phyloP scores from a whole-genome alignment of 2,329 filamentous ascomycete species.

The Fusarium illudens region DNA sequence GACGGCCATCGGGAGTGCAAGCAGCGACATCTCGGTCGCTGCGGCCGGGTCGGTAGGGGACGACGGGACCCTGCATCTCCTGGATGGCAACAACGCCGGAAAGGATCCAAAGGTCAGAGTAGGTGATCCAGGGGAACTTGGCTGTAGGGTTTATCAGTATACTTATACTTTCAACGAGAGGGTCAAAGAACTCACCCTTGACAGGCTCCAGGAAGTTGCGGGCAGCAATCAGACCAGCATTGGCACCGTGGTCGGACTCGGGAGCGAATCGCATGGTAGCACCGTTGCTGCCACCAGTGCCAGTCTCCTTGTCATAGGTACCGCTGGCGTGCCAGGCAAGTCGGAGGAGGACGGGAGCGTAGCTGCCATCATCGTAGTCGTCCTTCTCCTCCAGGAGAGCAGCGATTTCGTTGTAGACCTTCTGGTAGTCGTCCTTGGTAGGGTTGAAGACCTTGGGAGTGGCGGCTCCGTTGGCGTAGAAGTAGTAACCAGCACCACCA shows the following conservation, averaged over 20 bases:
- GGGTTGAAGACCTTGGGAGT: constrained; percentile 72
- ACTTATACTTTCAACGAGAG: not conserved
- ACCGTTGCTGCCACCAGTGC: constrained; percentile 93
- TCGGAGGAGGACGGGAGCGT: constrained; percentile 88
- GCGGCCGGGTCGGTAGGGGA: constrained; percentile 91
- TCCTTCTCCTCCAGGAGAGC: constrained; percentile 83
- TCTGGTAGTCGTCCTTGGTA: constrained; percentile 89
- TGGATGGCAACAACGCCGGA: constrained; percentile 86
- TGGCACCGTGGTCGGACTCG: constrained; percentile 90
- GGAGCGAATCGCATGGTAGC: constrained; percentile 96
- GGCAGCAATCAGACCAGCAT: constrained; percentile 85
- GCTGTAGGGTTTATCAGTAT: constrained; percentile 34
- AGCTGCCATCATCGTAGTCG: constrained; percentile 96
- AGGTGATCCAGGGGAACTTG: constrained; percentile 93
- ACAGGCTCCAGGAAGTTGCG: constrained; percentile 94
- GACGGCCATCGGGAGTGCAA: constrained; percentile 93
- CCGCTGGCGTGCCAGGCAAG: constrained; percentile 95
- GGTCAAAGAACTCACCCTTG: constrained; percentile 67
- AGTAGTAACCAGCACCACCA: constrained; percentile 72
- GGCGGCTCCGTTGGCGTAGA: constrained; percentile 65
- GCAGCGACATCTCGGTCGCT: constrained; percentile 78
- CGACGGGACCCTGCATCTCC: constrained; percentile 89
- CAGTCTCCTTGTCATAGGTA: constrained; percentile 88
- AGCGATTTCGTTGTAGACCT: constrained; percentile 91
- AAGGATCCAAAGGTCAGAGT: constrained; percentile 97